phyloP scores from a whole-genome alignment of 768 basidiomycete genomes.

The Daedalea quercina region DNA sequence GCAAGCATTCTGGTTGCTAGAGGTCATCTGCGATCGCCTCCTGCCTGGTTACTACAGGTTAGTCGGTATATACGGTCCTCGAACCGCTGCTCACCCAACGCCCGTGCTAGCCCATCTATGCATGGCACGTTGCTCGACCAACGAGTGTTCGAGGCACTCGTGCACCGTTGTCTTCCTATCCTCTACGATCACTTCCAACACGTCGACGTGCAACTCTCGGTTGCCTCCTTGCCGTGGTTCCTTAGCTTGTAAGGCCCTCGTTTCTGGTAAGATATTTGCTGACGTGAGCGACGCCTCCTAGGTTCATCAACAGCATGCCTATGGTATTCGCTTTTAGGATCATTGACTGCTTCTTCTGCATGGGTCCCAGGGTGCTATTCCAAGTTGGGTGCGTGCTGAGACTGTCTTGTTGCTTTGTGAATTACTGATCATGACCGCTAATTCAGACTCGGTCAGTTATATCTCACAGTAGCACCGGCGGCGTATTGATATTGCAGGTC shows the following conservation, averaged over 20 bases:
- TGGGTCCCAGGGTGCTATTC: conserved; percentile 98
- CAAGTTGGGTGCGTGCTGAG: conserved; percentile 80
- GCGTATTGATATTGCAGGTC: background rate
- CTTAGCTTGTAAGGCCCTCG: conserved; percentile 74
- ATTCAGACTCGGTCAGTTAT: conserved; percentile 46
- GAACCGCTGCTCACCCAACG: conserved; percentile 4
- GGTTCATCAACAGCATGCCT: conserved; percentile 91
- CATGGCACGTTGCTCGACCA: conserved; percentile 98
- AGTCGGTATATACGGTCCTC: conserved; percentile 12
- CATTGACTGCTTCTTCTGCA: conserved; percentile 96
- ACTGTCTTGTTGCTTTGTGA: background rate
- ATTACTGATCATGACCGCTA: conserved; percentile 5
- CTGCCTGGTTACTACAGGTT: conserved; percentile 97
- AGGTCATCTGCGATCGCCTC: conserved; percentile 90
- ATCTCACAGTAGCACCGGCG: conserved; percentile 14
- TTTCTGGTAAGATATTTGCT: conserved; percentile 1
- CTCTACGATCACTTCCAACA: conserved; percentile 88
- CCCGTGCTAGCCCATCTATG: conserved; percentile 94
- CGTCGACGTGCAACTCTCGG: conserved; percentile 94
- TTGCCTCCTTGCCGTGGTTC: conserved; percentile 98
- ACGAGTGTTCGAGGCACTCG: conserved; percentile 92
- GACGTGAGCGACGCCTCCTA: conserved; percentile 19
- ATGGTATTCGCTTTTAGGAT: conserved; percentile 98
- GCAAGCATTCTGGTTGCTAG: conserved; percentile 95
- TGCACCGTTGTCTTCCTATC: conserved; percentile 82